Conservation (phyloP, 345 rosid species). For the Pseudoturritis turrita region DNA sequence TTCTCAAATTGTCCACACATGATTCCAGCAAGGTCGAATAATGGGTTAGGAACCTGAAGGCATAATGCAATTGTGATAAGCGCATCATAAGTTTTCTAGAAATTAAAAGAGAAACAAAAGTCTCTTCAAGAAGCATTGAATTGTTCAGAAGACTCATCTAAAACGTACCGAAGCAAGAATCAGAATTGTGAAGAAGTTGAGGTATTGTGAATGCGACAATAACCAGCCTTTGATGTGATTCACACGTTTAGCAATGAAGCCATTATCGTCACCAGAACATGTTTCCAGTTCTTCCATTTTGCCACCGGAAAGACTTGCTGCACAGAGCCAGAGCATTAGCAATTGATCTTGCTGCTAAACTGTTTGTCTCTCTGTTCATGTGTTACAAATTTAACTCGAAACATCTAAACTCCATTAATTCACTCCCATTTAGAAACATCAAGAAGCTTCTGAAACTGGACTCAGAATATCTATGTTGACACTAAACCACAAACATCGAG, state of each 20-base stretch:
- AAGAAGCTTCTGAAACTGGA: background rate
- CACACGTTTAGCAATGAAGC: slow-evolving; percentile 43
- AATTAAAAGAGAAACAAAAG: background rate
- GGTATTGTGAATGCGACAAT: slow-evolving; percentile 61
- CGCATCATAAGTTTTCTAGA: background rate
- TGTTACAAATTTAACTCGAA: background rate
- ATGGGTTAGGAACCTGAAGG: slow-evolving; percentile 86
- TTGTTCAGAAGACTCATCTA: background rate
- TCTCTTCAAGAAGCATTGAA: background rate
- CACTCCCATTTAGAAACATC: background rate
- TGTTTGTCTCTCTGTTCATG: background rate
- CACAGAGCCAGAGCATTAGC: slow-evolving; percentile 16
- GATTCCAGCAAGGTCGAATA: slow-evolving; percentile 96
- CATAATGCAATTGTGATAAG: background rate
- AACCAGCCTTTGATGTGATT: slow-evolving; percentile 59
- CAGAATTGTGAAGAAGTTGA: slow-evolving; percentile 83
- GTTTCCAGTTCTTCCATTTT: slow-evolving; percentile 63
- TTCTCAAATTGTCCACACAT: slow-evolving; percentile 95
- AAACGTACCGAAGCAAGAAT: slow-evolving; percentile 78
- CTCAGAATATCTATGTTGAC: background rate
- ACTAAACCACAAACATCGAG: background rate
- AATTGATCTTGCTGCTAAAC: slow-evolving; percentile 1
- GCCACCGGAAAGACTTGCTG: slow-evolving; percentile 75
- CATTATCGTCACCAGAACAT: slow-evolving; percentile 51
- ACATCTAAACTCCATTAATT: background rate